Evolutionary conservation across 768 basidiomycete genomes (phyloP), one percentile per base, ranked within the genome.

Genomic region (Kockovaella imperatae): DNA sequence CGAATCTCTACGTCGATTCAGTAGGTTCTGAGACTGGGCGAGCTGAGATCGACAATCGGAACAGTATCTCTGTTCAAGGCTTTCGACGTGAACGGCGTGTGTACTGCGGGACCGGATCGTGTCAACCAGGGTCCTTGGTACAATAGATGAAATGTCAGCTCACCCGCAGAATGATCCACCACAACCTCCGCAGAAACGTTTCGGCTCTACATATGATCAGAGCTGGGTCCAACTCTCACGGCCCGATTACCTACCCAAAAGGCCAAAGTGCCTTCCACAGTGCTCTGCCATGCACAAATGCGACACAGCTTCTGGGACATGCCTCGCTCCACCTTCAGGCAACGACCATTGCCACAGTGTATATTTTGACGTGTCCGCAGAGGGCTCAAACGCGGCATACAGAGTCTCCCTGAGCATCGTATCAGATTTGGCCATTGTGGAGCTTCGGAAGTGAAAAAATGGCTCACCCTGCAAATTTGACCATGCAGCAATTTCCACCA

Each of bases 381-480:
- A 40, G 23, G 43, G 57, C 26, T 54, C 49, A 36, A 56, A 62
- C 3, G 53, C 64, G n/a, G 65, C 67, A 36, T 68, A 68, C 18
- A 72, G 58, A 0, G 60, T 62, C 39, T 72, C 71, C 1, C 71
- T 72, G 40, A 14, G 47, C 32, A 13, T 7, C 15, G 7, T 39
- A 34, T 21, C 20, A 21, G 18, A 34, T 34, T 11, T 34, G 11
- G n/a, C n/a, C 11, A 34, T n/a, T n/a, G 11, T 34, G n/a, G 32
- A 34, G 1, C 10, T 15, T 35, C 25, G 24, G 21, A 2, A 34
- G 13, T 45, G 1, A 14, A 38, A 20, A 45, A 14, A 10, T 17
- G 15, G 67, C 73, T 56, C 45, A 87, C 89, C 84, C 86, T 20
- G 83, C 73, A 58, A 93, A 93, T 59, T 77, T 79, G 59, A 95